These are phyloP conservation scores for Cladosporium sphaerospermum DNA, from an alignment of 2,329 filamentous ascomycete species.

Conservation along the genomic window DNA sequence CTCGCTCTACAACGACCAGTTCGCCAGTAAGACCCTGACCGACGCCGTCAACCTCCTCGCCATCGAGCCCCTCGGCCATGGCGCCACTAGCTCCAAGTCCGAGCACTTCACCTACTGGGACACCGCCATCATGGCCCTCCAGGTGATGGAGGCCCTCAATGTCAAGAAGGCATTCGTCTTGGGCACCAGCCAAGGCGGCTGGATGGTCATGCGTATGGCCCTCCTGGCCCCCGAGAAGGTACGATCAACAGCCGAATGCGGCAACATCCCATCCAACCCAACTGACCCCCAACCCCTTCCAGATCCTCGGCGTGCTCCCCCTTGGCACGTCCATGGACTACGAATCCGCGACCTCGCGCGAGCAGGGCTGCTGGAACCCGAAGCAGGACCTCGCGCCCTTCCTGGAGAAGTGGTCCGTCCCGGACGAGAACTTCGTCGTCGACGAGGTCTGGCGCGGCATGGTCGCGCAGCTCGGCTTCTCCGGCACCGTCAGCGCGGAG, in stretches of 20 bases:
- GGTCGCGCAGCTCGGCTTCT: constrained; percentile 30
- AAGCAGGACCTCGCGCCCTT: constrained; percentile 22
- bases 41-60: constrained; percentile 42
- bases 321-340: constrained; percentile 46
- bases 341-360: constrained; percentile 39
- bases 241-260: constrained; percentile 3
- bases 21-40: constrained; percentile 17
- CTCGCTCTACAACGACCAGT: constrained; percentile 29
- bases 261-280: neutral
- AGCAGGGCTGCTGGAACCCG: constrained; percentile 43
- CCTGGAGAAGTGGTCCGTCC: constrained; percentile 32
- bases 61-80: constrained; percentile 49
- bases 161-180: constrained; percentile 40
- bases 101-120: constrained; percentile 51
- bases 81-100: constrained; percentile 37
- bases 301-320: constrained; percentile 47
- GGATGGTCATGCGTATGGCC: constrained; percentile 46
- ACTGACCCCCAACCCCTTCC: neutral
- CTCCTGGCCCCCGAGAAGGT: constrained; percentile 40
- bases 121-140: constrained; percentile 39
- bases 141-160: constrained; percentile 32
- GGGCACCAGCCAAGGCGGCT: constrained; percentile 48
- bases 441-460: constrained; percentile 26
- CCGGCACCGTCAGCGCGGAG: constrained; percentile 32
- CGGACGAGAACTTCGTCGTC: constrained; percentile 38